These are phyloP conservation scores for Talaromyces rugulosus DNA, from an alignment of 2,329 filamentous ascomycete species.

Conservation along the genomic window DNA sequence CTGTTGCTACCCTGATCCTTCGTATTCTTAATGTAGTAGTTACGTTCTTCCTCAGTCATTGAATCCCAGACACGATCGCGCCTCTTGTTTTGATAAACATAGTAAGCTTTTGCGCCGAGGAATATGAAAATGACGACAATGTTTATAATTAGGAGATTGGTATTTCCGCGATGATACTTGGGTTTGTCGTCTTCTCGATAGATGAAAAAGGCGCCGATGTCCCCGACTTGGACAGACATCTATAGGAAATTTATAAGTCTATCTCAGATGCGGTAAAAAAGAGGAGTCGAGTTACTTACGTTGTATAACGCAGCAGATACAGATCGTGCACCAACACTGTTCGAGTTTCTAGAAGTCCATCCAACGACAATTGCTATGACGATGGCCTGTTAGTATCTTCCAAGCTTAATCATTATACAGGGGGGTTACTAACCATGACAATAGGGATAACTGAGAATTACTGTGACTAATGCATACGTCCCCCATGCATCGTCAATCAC, in stretches of 20 bases:
- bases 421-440: constrained; percentile 40
- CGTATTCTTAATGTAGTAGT: constrained; percentile 8
- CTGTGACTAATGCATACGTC: constrained; percentile 48
- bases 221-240: constrained; percentile 10
- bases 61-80: constrained; percentile 6
- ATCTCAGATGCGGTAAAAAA: background rate
- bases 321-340: constrained; percentile 39
- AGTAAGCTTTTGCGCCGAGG: constrained; percentile 39
- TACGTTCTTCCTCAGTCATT: constrained; percentile 6
- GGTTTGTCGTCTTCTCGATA: constrained; percentile 54
- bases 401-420: background rate
- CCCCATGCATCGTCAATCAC: constrained; percentile 47
- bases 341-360: constrained; percentile 40
- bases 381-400: background rate
- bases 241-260: background rate
- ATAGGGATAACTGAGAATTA: constrained; percentile 55
- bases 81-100: constrained; percentile 15
- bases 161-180: constrained; percentile 56
- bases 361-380: constrained; percentile 37
- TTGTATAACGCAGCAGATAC: constrained; percentile 44
- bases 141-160: constrained; percentile 51
- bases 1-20: constrained; percentile 9
- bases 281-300: constrained; percentile 23
- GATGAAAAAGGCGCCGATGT: constrained; percentile 26
- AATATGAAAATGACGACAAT: constrained; percentile 49